These are phyloP conservation scores for Fonsecaea erecta DNA, from an alignment of 2,329 filamentous ascomycete species.

Conservation along the genomic window DNA sequence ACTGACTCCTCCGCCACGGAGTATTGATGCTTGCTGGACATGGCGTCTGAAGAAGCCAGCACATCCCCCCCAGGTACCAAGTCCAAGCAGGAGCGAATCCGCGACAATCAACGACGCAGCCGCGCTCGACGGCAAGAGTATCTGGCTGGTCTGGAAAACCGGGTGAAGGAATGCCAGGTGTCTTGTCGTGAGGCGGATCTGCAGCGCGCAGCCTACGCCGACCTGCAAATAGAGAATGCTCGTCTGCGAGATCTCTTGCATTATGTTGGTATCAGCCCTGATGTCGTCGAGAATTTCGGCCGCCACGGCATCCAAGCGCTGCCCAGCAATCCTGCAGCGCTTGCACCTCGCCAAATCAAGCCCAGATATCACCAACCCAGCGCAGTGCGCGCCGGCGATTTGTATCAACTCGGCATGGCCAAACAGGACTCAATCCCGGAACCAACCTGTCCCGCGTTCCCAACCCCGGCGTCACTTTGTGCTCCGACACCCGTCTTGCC, in stretches of 20 bases:
- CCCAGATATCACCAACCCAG: conserved; percentile 13
- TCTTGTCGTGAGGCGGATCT: conserved; percentile 32
- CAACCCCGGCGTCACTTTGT: not conserved
- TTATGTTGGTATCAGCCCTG: conserved; percentile 26
- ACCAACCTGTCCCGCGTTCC: not conserved
- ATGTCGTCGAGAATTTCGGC: conserved; percentile 26
- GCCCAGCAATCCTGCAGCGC: not conserved
- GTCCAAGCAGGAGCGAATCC: conserved; percentile 36
- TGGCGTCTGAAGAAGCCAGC: conserved; percentile 23
- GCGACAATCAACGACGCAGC: conserved; percentile 39
- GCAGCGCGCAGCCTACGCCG: conserved; percentile 24
- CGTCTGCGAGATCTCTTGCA: conserved; percentile 29
- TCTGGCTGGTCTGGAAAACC: conserved; percentile 34
- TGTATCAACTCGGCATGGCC: not conserved
- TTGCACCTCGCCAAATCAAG: conserved; percentile 16
- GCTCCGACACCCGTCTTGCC: not conserved
- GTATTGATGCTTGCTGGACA: conserved; percentile 4
- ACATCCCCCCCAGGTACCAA: conserved; percentile 8
- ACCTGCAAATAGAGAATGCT: conserved; percentile 33
- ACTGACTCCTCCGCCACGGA: not conserved
- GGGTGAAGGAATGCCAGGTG: conserved; percentile 33
- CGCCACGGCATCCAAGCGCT: not conserved
- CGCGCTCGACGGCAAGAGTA: conserved; percentile 37
- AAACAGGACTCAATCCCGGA: not conserved
- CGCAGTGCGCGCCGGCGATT: not conserved